These are phyloP conservation scores for Sphagnum fallax DNA, from an alignment of 228 moss, liverwort and hornwort genomes.

Conservation along the genomic window DNA sequence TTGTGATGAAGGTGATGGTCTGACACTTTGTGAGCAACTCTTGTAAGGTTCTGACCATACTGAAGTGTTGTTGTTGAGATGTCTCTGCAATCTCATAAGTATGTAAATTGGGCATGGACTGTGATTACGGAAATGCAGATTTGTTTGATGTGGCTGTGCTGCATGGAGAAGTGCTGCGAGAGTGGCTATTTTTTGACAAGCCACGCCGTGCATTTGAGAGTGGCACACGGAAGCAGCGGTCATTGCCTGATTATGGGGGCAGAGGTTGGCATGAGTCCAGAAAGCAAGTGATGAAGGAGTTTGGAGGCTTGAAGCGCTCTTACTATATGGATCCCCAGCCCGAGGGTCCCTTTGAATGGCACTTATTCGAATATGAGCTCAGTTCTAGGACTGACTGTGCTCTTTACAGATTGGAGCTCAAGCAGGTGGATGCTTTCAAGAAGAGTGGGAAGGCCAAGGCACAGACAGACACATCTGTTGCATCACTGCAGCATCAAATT, in stretches of 20 bases:
- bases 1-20: too few relatives aligned
- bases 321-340: constrained; percentile 65
- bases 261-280: constrained; percentile 61
- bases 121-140: constrained; percentile 16
- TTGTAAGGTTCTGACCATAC: too few relatives aligned
- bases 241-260: constrained; percentile 45
- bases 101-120: too few relatives aligned
- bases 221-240: constrained; percentile 55
- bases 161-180: constrained; percentile 40
- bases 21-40: too few relatives aligned
- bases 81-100: too few relatives aligned
- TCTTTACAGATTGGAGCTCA: constrained; percentile 48
- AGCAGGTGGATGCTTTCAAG: constrained; percentile 41
- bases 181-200: constrained; percentile 58
- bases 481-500: constrained; percentile 48
- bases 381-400: constrained; percentile 41
- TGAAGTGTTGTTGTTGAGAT: too few relatives aligned
- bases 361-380: constrained; percentile 56
- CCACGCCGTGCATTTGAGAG: constrained; percentile 55
- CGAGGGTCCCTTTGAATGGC: constrained; percentile 47
- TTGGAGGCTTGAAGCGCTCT: constrained; percentile 52
- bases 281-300: constrained; percentile 57
- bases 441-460: constrained; percentile 20
- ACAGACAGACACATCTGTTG: constrained; percentile 38
- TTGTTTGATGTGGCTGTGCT: constrained; percentile 43